A percentile compares a stretch with the other conserved stretches of the same genome.
phyloP scores from a whole-genome alignment of 768 basidiomycete genomes.

The Boletus tomentosulus region DNA sequence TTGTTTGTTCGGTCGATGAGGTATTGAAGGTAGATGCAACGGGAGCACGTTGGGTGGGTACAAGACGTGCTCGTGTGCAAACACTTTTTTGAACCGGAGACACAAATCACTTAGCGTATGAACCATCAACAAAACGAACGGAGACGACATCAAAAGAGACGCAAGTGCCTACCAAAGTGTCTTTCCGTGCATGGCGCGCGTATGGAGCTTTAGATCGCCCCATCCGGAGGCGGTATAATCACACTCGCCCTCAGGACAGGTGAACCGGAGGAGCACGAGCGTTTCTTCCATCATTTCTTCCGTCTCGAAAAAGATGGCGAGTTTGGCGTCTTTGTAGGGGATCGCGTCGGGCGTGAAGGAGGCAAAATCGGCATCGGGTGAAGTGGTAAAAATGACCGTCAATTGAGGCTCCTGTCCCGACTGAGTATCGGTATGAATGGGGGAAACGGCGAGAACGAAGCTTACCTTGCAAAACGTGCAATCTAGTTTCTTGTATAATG shows the following conservation, averaged over 20 bases:
- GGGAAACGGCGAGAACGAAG: too few relatives aligned
- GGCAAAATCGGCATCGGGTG: conserved; percentile 56
- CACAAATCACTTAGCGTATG: conserved; percentile 66
- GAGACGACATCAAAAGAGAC: background rate
- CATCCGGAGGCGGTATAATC: conserved; percentile 83
- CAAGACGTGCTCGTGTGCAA: conserved; percentile 89
- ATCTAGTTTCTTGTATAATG: conserved; percentile 88
- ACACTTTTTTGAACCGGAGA: conserved; percentile 86
- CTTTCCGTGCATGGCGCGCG: conserved; percentile 67
- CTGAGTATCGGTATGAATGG: background rate
- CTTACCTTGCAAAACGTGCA: conserved; percentile 95
- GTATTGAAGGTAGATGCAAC: conserved; percentile 74
- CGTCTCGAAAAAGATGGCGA: conserved; percentile 83
- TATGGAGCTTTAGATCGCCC: conserved; percentile 86
- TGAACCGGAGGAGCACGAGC: conserved; percentile 86
- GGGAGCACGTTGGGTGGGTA: conserved; percentile 65
- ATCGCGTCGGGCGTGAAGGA: conserved; percentile 54
- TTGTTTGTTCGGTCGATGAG: conserved; percentile 38
- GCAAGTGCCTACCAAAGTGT: conserved; percentile 63
- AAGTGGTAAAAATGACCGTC: conserved; percentile 70
- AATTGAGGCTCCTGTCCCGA: conserved; percentile 61
- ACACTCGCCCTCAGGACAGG: conserved; percentile 84
- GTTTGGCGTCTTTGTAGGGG: conserved; percentile 64
- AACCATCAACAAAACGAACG: background rate
- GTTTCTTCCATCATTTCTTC: conserved; percentile 95